Base-by-base conservation (phyloP, 2,329 filamentous ascomycete genomes). In the Incumbomyces lentus region DNA sequence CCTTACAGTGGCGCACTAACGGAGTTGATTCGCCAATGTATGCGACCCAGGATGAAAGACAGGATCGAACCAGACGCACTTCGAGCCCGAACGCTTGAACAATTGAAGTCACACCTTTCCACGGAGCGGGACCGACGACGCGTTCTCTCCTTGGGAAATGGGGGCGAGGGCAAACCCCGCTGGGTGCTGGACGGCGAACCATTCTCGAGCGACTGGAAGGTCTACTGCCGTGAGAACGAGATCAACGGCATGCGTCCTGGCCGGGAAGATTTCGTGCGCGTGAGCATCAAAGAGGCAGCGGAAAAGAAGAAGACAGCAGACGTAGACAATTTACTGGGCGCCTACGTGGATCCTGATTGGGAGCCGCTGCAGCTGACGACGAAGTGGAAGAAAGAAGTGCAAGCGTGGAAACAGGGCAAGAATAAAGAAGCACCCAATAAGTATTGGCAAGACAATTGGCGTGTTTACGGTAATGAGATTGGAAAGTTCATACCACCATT, bases 61-160 rank as follows among this genome's bases (percentile, higher is more conserved):
- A 51, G 40, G 47, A 52, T 13, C 46, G 42, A 36, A 22, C 46
- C n/a, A 19, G 40, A 30, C 35, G 42, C 29, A 44, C 44, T 33
- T 38, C 44, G 17, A 19, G 11, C 3, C 6, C 14, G 19, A 17
- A 44, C 31, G 22, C 22, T 26, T 26, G 5, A 26, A 26, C 22
- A 26, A 5, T 26, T 26, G 8, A 8, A 26, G 22, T 26, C 8
- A 26, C 22, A 26, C 22, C 22, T 26, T 26, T 4, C 5, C 22
- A 26, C 6, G 7, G 13, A 44, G 16, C 6, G 13, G 17, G 13
- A 29, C 30, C 26, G 17, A 8, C 12, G 32, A 17, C 17, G 11
- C 35, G 8, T 35, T 17, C 13, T 14, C 11, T 14, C 16, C 33
- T 4, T 4, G 11, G 12, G 8, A 3, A 19, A 6, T 16, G 8